phyloP scores from a whole-genome alignment of 306 rosid species.

The Cyamopsis tetragonoloba region DNA sequence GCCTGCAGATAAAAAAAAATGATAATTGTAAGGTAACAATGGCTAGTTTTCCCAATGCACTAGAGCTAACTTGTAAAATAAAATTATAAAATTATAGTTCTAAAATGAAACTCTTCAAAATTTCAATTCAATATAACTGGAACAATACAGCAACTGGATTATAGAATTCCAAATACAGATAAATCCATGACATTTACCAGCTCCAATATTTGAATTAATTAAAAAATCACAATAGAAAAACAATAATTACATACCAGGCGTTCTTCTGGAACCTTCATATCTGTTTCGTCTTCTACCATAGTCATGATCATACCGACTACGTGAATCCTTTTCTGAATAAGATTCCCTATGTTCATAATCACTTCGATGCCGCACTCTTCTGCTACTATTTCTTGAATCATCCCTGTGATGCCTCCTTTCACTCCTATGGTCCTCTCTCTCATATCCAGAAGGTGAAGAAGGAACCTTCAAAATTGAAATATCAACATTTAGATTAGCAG shows the following conservation, averaged over 20 bases:
- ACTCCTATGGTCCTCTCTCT: constrained; percentile 40
- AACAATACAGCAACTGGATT: constrained; percentile 1
- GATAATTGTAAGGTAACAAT: constrained; percentile 13
- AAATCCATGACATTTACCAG: constrained; percentile 3
- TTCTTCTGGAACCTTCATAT: constrained; percentile 74
- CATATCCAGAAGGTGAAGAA: constrained; percentile 49
- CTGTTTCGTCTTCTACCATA: constrained; percentile 57
- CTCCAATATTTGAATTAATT: constrained; percentile 4
- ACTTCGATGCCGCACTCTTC: constrained; percentile 41
- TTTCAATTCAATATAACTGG: constrained; percentile 8
- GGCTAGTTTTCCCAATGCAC: constrained; percentile 15
- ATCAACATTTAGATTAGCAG: constrained; percentile 21
- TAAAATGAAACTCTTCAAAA: not conserved
- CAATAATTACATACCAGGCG: constrained; percentile 53
- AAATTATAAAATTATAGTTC: constrained; percentile 1
- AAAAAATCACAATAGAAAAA: not conserved
- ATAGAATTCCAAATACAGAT: not conserved
- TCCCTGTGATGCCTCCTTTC: constrained; percentile 54
- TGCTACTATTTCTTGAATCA: constrained; percentile 48
- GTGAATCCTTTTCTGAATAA: constrained; percentile 59
- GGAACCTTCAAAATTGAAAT: constrained; percentile 45
- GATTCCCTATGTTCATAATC: constrained; percentile 40
- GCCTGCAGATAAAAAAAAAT: constrained; percentile 41
- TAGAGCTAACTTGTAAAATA: not conserved
- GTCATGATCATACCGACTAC: constrained; percentile 52